Evolutionary conservation across 1,284 basidiomycete species (phyloP).

Genomic region (Ganoderma resinaceum): DNA sequence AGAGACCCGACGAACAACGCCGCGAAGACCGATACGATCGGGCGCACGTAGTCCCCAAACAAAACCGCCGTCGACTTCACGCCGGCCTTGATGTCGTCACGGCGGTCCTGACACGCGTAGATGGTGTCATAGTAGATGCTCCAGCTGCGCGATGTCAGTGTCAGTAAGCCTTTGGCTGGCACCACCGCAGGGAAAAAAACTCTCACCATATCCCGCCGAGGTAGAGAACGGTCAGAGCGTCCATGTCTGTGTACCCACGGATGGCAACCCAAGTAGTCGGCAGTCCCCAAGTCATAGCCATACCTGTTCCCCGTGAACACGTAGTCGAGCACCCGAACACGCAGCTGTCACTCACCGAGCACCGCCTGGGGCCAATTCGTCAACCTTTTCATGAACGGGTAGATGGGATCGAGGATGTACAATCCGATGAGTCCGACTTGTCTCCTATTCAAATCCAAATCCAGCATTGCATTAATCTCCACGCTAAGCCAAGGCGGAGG

Average conservation of each 20-base stretch:
- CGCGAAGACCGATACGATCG: constrained; percentile 2
- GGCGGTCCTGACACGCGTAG: constrained; percentile 11
- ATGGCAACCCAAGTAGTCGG: neutral
- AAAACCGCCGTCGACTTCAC: constrained; percentile 11
- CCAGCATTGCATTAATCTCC: neutral
- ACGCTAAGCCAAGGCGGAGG: neutral
- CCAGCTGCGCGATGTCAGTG: neutral
- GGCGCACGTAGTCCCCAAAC: constrained; percentile 6
- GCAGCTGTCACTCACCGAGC: neutral
- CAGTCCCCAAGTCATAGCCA: constrained; percentile 7
- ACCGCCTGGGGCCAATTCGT: constrained; percentile 4
- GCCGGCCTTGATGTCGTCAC: constrained; percentile 7
- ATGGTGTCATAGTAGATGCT: constrained; percentile 12
- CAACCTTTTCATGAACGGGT: constrained; percentile 4
- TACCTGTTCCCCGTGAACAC: neutral
- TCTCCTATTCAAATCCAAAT: constrained; percentile 36
- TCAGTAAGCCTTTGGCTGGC: neutral
- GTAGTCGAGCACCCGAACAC: too few relatives aligned
- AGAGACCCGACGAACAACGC: neutral
- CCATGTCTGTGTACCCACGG: neutral
- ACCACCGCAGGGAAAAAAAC: neutral
- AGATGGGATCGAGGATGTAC: constrained; percentile 44
- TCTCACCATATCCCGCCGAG: constrained; percentile 5
- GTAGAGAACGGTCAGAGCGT: neutral
- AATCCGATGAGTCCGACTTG: constrained; percentile 45